Base-by-base conservation (phyloP, 2,329 filamentous ascomycete species). In the Trichoderma sp. region DNA sequence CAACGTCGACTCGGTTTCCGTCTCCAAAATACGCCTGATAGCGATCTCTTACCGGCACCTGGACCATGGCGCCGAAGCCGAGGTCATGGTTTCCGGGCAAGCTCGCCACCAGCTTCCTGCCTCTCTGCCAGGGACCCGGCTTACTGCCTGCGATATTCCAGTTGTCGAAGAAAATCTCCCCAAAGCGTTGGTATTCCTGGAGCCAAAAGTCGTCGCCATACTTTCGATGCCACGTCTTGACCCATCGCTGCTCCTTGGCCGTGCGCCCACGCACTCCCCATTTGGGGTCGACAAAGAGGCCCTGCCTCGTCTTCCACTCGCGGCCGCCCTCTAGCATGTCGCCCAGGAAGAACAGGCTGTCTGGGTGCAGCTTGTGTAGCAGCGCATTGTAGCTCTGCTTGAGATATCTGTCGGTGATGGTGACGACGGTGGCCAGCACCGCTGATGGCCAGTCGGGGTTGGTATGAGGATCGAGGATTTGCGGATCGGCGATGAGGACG, bases 291-390 rank as follows among this genome's bases (percentile, higher is more conserved):
- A 85, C 81, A 67, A 89, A 89, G 59, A 85, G 81, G 57, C 88
- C 91, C 28, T 85, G 85, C 3, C 81, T 84, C 13, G 95, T 95
- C 75, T 91, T 92, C 96, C 96, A 99, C 84, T 99, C 96, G 75
- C 96, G 88, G 9, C 96, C 96, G 4, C 96, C 96, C 78, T 99
- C 96, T 77, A 99, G 98, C 1, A 99, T 84, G 79, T 99, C 96
- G 8, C 96, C 96, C 0, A 99, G 85, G 78, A 99, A 98, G 78
- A 98, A 89, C 1, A 97, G 85, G 17, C 93, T 95, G 79, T 98
- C 94, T 0, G 96, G 96, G n/a, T 88, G 88, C 15, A 98, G 85
- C 20, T 88, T 84, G 20, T 87, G 84, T 77, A 97, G 94, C 71
- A 98, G 87, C 68, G 91, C 87, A n/a, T 85, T 88, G 80, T 97